A percentile compares a stretch with the other conserved stretches of the same genome.
These are phyloP conservation scores for Phytopythium boreale DNA, from an alignment of 352 stramenopile species.

Conservation along the genomic window DNA sequence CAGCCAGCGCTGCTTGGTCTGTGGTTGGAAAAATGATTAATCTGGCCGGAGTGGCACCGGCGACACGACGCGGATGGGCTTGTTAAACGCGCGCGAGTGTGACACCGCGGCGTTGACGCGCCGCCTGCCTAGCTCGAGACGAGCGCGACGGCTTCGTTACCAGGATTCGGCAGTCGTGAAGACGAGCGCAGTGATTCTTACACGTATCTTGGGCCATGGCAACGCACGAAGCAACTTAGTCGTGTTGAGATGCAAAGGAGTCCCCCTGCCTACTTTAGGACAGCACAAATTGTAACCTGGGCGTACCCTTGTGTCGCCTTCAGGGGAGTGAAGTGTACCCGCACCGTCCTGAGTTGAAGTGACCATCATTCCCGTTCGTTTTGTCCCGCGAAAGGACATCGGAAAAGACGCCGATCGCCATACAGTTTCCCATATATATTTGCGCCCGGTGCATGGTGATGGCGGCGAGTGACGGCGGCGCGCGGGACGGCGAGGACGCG, in stretches of 20 bases:
- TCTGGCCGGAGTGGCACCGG: background rate
- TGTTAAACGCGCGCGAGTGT: too few relatives aligned
- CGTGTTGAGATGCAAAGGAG: too few relatives aligned
- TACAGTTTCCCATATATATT: background rate
- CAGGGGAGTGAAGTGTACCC: background rate
- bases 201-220: too few relatives aligned
- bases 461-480: background rate
- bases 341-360: background rate
- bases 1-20: too few relatives aligned
- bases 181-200: too few relatives aligned
- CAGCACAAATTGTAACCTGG: too few relatives aligned
- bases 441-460: background rate
- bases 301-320: background rate
- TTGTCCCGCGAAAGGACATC: background rate
- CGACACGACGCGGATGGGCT: background rate
- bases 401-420: background rate
- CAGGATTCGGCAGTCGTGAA: too few relatives aligned
- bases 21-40: background rate
- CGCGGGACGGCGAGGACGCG: conserved; percentile 13
- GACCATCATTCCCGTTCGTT: background rate
- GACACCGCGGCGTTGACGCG: too few relatives aligned
- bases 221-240: too few relatives aligned
- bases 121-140: too few relatives aligned
- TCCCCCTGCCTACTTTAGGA: too few relatives aligned
- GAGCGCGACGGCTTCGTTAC: too few relatives aligned